Conservation (phyloP, 1,284 basidiomycete genomes). For the Golubevia sp. region DNA sequence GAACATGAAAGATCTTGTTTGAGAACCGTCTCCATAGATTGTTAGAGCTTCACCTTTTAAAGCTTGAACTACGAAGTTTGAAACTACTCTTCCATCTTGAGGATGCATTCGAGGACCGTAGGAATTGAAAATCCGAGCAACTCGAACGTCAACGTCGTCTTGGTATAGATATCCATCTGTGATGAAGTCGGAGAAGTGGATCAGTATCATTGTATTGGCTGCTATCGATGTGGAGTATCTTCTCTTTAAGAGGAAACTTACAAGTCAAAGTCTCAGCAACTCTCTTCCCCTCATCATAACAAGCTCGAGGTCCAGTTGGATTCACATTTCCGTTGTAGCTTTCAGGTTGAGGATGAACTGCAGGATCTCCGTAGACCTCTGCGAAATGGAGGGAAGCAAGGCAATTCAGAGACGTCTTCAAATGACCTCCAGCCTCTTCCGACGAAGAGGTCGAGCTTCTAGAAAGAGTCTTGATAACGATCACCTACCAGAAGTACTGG, state of each 20-base stretch:
- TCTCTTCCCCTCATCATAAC: slow-evolving; percentile 85
- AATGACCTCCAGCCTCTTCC: too few relatives aligned
- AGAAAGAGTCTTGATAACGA: too few relatives aligned
- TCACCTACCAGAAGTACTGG: slow-evolving; percentile 74
- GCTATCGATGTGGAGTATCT: too few relatives aligned
- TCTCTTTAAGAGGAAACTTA: too few relatives aligned
- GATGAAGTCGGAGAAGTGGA: slow-evolving; percentile 77
- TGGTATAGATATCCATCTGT: slow-evolving; percentile 93
- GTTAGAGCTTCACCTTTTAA: slow-evolving; percentile 93
- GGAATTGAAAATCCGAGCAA: slow-evolving; percentile 48
- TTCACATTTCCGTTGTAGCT: slow-evolving; percentile 76
- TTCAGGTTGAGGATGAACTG: slow-evolving; percentile 92
- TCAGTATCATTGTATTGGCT: too few relatives aligned
- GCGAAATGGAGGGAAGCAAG: slow-evolving; percentile 14
- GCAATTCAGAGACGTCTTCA: not conserved
- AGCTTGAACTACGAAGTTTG: slow-evolving; percentile 97
- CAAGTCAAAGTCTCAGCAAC: slow-evolving; percentile 48
- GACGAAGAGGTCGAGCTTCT: too few relatives aligned
- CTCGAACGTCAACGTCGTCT: slow-evolving; percentile 82
- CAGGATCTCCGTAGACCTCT: slow-evolving; percentile 96
- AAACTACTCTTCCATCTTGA: slow-evolving; percentile 92
- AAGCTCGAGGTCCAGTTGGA: slow-evolving; percentile 93
- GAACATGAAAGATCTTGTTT: slow-evolving; percentile 91
- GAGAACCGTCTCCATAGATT: slow-evolving; percentile 92
- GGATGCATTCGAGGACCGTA: slow-evolving; percentile 75